These are phyloP conservation scores for Amphibolis antarctica DNA, from an alignment of 106 monocot genomes.

Conservation along the genomic window DNA sequence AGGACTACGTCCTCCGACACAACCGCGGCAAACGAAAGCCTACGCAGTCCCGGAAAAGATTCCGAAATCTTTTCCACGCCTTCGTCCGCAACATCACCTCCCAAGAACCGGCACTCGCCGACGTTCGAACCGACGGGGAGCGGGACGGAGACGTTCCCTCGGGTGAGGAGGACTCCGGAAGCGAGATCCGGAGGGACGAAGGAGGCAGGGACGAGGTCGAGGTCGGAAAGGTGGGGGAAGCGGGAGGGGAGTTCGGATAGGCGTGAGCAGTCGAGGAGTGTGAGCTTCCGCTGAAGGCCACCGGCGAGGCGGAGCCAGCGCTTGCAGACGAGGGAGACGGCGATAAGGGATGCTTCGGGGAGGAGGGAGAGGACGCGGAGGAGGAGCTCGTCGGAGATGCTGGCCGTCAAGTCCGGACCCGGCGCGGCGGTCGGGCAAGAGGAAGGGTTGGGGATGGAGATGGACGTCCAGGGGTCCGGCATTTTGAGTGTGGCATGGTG, in stretches of 20 bases:
- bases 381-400: conserved; percentile 74
- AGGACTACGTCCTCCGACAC: conserved; percentile 36
- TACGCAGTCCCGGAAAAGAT: conserved; percentile 38
- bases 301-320: conserved; percentile 75
- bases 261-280: conserved; percentile 52
- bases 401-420: conserved; percentile 32
- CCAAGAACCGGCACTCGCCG: conserved; percentile 23
- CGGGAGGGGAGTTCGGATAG: conserved; percentile 40
- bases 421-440: background rate
- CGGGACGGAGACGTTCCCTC: conserved; percentile 35
- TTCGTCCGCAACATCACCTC: conserved; percentile 21
- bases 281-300: conserved; percentile 50
- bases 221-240: conserved; percentile 50
- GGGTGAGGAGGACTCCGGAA: conserved; percentile 37
- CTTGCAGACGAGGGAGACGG: conserved; percentile 61
- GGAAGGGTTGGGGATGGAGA: background rate
- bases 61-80: conserved; percentile 43
- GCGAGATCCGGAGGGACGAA: conserved; percentile 23
- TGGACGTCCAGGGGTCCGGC: conserved; percentile 6
- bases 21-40: conserved; percentile 38
- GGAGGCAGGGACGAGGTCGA: conserved; percentile 69
- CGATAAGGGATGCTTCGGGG: conserved; percentile 9
- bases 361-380: conserved; percentile 48
- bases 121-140: conserved; percentile 21
- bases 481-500: background rate